Percentiles rank a stretch among this genome's conserved stretches.
Evolutionary conservation across 257 asterid genomes (phyloP).

Genomic region (Echites panduratus): DNA sequence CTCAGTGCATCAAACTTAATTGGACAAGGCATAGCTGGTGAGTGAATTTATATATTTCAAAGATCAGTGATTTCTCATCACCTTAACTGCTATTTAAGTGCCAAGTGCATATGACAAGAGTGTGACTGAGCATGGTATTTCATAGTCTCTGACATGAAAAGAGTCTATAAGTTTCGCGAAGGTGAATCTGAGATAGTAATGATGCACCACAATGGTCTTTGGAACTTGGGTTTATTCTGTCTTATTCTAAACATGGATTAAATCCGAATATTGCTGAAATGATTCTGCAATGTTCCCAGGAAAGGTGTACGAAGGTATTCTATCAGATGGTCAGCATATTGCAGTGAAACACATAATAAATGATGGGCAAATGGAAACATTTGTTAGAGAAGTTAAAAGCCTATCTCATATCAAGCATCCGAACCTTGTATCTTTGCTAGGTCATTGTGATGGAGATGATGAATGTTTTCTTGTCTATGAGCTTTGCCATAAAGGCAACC

Average conservation of each 20-base stretch:
- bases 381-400: conserved; percentile 74
- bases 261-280: background rate
- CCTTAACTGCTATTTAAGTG: background rate
- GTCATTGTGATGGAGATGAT: conserved; percentile 64
- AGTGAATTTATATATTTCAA: background rate
- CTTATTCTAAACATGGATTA: background rate
- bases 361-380: conserved; percentile 77
- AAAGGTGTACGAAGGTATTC: conserved; percentile 61
- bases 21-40: conserved; percentile 85
- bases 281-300: conserved; percentile 33
- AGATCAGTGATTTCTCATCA: background rate
- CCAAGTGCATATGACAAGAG: background rate
- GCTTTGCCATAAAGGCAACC: conserved; percentile 75
- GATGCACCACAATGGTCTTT: background rate
- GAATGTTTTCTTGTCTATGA: conserved; percentile 77
- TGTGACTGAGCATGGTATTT: background rate
- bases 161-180: background rate
- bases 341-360: conserved; percentile 76
- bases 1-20: conserved; percentile 62
- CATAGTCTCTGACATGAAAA: background rate
- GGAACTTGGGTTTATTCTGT: no score
- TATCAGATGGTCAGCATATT: conserved; percentile 39
- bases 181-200: background rate
- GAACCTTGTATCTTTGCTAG: conserved; percentile 60
- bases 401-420: conserved; percentile 73